Base-by-base conservation (phyloP, 164 flowering plant species). In the Cinnamomum chago region DNA sequence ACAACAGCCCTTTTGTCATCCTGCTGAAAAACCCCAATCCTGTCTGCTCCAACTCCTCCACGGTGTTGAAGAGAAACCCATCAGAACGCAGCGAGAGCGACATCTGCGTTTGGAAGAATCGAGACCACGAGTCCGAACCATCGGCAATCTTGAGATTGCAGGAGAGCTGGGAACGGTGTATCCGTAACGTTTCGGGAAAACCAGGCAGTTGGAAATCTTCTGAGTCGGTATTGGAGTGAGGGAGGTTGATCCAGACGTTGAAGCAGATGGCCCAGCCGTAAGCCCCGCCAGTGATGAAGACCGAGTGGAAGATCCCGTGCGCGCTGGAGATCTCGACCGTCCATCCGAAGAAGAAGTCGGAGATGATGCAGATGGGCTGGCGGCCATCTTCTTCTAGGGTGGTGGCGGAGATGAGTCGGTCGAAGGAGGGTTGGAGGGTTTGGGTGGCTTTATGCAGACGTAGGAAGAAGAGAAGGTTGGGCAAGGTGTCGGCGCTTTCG, bases 271-370 rank as follows among this genome's bases (percentile, higher is more conserved):
- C 55, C 33, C 50, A 40, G 9, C 75, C 75, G 68, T 62, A 72
- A 3, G 68, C 75, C 2, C 75, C 75, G 35, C 70, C 27, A 20
- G 70, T 23, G 50, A 62, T 47, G 75, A 73, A 73, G 11, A 50
- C 23, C 22, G 70, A 25, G 69, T 73, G 70, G 47, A 28, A 52
- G 40, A 64, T 51, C 58, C 73, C 70, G 25, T 60, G 58, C 12
- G 23, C 12, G 9, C 22, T 33, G 0, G 79, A 76, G 2, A 73
- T 40, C 22, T 73, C 68, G 9, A 64, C 40, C 24, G 76, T 47
- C 79, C 76, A 77, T 0, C 79, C 76, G 0, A 62, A 1, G 68
- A 68, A 73, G 68, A 69, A 14, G 70, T 77, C 79, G 18, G 73
- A 70, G 70, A 77, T 68, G 62, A 77, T 69, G 70, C 73, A 73